Conservation (phyloP, 176 grass and related monocot genomes). For the Saccharum officinarum region DNA sequence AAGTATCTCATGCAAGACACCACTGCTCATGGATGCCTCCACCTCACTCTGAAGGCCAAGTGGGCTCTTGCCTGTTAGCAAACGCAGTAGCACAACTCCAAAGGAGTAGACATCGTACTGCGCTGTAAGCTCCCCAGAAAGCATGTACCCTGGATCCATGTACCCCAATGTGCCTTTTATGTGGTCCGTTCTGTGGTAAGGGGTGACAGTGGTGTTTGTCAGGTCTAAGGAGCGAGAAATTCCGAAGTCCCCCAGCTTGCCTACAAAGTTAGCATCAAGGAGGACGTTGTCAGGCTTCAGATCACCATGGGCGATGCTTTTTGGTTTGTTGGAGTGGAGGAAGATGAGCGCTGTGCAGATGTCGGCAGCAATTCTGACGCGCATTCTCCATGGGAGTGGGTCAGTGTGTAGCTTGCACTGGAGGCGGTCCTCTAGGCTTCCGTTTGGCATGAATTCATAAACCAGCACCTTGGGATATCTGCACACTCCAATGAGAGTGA, state of each 20-base stretch:
- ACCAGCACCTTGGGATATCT: conserved; percentile 55
- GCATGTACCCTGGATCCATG: conserved; percentile 76
- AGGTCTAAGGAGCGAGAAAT: conserved; percentile 64
- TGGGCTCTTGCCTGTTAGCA: conserved; percentile 59
- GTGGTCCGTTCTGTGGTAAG: conserved; percentile 60
- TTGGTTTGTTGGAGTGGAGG: conserved; percentile 59
- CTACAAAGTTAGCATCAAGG: conserved; percentile 42
- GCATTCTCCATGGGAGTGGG: conserved; percentile 60
- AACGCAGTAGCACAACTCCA: conserved; percentile 66
- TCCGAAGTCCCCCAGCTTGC: conserved; percentile 74
- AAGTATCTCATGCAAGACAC: conserved; percentile 47
- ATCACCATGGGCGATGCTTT: conserved; percentile 66
- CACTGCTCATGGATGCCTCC: conserved; percentile 42
- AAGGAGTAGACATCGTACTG: conserved; percentile 82
- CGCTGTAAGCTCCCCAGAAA: conserved; percentile 62
- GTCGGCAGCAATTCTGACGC: conserved; percentile 53
- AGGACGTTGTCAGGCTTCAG: conserved; percentile 78
- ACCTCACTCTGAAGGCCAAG: conserved; percentile 47
- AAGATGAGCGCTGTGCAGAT: conserved; percentile 75
- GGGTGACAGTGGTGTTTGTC: conserved; percentile 54
- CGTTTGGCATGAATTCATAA: conserved; percentile 62
- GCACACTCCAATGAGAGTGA: conserved; percentile 68
- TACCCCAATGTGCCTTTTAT: conserved; percentile 70
- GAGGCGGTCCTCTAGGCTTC: conserved; percentile 68
- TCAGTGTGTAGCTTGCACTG: conserved; percentile 17